Base-by-base conservation (phyloP, 2,329 filamentous ascomycete species). In the Alternaria atra region DNA sequence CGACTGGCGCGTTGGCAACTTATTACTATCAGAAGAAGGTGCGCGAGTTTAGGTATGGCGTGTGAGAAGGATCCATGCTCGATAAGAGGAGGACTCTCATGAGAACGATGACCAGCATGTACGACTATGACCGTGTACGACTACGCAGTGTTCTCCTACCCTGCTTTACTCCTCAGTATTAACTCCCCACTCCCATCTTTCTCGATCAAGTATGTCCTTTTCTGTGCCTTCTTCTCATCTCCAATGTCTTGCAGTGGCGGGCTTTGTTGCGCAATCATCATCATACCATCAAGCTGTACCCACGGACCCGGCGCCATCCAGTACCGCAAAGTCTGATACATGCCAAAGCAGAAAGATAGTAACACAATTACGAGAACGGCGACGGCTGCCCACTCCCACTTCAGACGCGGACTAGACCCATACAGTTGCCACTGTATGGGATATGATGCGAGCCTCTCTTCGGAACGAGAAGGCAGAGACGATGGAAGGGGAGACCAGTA, bases 11-110 rank as follows among this genome's bases (percentile, higher is more conserved):
- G 30, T 60, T 73, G 37, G 71, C 71, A 23, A 69, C 68, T 6
- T 73, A 64, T 32, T 74, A 74, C 42, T 74, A 74, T 37, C 70
- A 73, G 47, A 73, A 72, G 63, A 74, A 74, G 55, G 68, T 73
- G n/a, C 60, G 70, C 9, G 71, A 74, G 50, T 74, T 73, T 35
- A 70, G 68, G 59, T 74, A 72, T 37, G 71, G 71, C 2, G 70
- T 74, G 3, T 74, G 46, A 63, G 46, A 7, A 51, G 46, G 30
- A 17, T 17, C 15, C 13, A 3, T 13, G 20, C 46, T 37, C 5
- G 1, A 25, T 25, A 23, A 17, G 37, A 27, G 23, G 5, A 50
- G 8, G 13, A 7, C 7, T 50, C 5, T 17, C 46, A 35, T 5
- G 2, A 37, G 13, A 13, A 35, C 46, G 20, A 37, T n/a, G 13